Conservation (phyloP, 352 stramenopile species). For the Bremia lactucae region DNA sequence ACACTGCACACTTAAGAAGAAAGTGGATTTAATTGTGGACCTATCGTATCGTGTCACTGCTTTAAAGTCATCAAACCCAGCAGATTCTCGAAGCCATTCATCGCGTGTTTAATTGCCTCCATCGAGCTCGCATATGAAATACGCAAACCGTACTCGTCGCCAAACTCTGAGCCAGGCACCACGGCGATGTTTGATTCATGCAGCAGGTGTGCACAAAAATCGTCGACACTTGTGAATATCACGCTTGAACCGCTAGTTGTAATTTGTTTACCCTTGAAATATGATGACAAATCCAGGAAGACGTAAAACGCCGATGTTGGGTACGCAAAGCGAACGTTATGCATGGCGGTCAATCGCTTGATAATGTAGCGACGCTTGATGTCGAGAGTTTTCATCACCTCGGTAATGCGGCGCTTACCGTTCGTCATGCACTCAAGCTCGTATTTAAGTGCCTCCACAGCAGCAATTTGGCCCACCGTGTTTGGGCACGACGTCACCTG, state of each 20-base stretch:
- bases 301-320: conserved; percentile 94
- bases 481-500: conserved; percentile 92
- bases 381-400: conserved; percentile 45
- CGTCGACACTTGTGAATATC: conserved; percentile 42
- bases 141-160: conserved; percentile 85
- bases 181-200: conserved; percentile 86
- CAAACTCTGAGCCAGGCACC: conserved; percentile 92
- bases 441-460: conserved; percentile 76
- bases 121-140: conserved; percentile 61
- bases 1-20: too few relatives aligned
- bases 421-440: conserved; percentile 51
- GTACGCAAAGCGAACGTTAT: conserved; percentile 68
- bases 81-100: conserved; percentile 50
- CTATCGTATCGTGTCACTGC: conserved; percentile 5
- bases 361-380: conserved; percentile 89
- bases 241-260: conserved; percentile 21
- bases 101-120: conserved; percentile 50
- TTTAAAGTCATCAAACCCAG: conserved; percentile 44
- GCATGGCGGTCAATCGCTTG: conserved; percentile 67
- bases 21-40: too few relatives aligned
- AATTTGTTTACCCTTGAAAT: conserved; percentile 48
- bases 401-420: conserved; percentile 35
- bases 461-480: conserved; percentile 88
- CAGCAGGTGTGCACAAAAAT: conserved; percentile 88
- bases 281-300: conserved; percentile 82